Percentiles rank a stretch among this genome's conserved stretches.
Conservation (phyloP, 148 eudicot species). For the Heliosperma pusillum region DNA sequence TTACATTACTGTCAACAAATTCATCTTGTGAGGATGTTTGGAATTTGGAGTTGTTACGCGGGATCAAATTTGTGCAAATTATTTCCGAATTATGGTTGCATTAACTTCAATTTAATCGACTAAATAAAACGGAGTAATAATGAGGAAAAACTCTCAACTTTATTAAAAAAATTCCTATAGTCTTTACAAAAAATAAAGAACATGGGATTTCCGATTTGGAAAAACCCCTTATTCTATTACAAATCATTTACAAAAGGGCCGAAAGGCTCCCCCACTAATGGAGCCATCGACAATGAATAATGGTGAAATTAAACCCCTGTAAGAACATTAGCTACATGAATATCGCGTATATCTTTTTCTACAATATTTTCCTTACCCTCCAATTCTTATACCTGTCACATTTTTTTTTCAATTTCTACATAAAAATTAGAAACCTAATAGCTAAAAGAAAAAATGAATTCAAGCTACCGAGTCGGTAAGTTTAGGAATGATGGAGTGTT, state of each 20-base stretch:
- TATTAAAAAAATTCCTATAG: constrained; percentile 17
- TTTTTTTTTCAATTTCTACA: constrained; percentile 9
- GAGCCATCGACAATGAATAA: constrained; percentile 29
- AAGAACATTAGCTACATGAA: constrained; percentile 21
- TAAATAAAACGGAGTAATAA: background rate
- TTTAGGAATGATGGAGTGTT: constrained; percentile 23
- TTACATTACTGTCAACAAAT: background rate
- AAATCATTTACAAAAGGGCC: constrained; percentile 40
- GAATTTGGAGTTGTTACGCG: no score
- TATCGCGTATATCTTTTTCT: constrained; percentile 21
- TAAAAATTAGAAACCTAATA: constrained; percentile 29
- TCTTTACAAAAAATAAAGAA: constrained; percentile 33
- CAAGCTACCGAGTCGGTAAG: constrained; percentile 22
- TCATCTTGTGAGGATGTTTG: background rate
- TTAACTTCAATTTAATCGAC: no score
- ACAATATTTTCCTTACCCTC: constrained; percentile 12
- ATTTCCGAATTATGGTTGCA: no score
- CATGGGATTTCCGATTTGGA: constrained; percentile 32
- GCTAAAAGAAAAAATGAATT: constrained; percentile 12
- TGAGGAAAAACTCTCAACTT: background rate
- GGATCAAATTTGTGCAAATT: no score
- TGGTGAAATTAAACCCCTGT: constrained; percentile 19
- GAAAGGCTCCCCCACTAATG: constrained; percentile 22
- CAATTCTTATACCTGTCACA: constrained; percentile 17
- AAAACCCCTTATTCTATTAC: constrained; percentile 29